These are phyloP conservation scores for Macrophomina phaseolina DNA, from an alignment of 2,329 filamentous ascomycete species.

Conservation along the genomic window DNA sequence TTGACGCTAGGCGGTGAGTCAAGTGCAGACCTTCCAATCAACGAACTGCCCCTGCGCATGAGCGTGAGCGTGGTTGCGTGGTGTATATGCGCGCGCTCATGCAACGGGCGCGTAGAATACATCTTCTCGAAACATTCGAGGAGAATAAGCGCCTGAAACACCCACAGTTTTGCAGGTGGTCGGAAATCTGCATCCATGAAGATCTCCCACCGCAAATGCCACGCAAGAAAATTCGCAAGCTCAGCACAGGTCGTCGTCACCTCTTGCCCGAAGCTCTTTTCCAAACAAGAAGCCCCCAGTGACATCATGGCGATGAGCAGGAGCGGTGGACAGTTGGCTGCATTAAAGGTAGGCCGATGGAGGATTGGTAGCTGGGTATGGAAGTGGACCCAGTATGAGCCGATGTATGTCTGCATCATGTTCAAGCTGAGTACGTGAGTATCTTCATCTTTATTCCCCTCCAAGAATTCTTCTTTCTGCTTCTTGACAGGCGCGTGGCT, in stretches of 20 bases:
- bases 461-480: slow-evolving; percentile 76
- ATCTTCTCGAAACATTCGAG: slow-evolving; percentile 97
- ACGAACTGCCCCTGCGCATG: slow-evolving; percentile 89
- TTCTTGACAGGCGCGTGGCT: slow-evolving; percentile 75
- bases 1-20: slow-evolving; percentile 81
- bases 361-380: slow-evolving; percentile 93
- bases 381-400: slow-evolving; percentile 93
- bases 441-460: slow-evolving; percentile 71
- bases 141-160: slow-evolving; percentile 88
- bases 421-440: slow-evolving; percentile 76
- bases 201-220: slow-evolving; percentile 94
- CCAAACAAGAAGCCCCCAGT: slow-evolving; percentile 87
- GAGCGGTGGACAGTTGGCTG: slow-evolving; percentile 83
- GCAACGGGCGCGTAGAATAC: slow-evolving; percentile 89
- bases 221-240: slow-evolving; percentile 86
- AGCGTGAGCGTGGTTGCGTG: slow-evolving; percentile 94
- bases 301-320: slow-evolving; percentile 88
- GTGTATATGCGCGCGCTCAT: slow-evolving; percentile 95
- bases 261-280: slow-evolving; percentile 77
- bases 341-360: slow-evolving; percentile 90
- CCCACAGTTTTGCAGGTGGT: slow-evolving; percentile 92
- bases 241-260: slow-evolving; percentile 78
- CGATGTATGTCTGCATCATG: slow-evolving; percentile 92
- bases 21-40: slow-evolving; percentile 83
- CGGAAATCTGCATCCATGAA: slow-evolving; percentile 91